phyloP scores from a whole-genome alignment of 306 rosid genomes.

The Senna siamea region DNA sequence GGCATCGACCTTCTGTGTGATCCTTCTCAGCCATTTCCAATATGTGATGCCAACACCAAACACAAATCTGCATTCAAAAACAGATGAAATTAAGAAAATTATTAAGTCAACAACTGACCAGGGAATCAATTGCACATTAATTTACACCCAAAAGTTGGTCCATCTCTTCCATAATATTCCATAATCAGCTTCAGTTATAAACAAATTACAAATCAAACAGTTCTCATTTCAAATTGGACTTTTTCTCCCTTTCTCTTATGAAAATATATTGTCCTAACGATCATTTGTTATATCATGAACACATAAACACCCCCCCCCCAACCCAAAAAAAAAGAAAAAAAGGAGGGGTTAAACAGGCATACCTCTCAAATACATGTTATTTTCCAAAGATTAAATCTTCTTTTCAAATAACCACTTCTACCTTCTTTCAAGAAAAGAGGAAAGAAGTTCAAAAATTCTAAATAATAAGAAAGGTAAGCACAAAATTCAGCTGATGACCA shows the following conservation, averaged over 20 bases:
- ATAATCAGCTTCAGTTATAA: background rate
- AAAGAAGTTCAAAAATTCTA: too few species aligned
- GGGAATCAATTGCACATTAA: background rate
- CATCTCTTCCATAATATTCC: background rate
- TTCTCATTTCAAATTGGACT: background rate
- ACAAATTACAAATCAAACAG: background rate
- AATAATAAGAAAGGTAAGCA: too few species aligned
- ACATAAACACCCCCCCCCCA: background rate
- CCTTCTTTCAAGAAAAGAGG: too few species aligned
- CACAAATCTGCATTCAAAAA: conserved; percentile 74
- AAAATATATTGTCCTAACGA: background rate
- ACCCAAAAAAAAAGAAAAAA: background rate
- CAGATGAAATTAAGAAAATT: conserved; percentile 33
- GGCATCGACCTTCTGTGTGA: conserved; percentile 90
- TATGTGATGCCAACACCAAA: conserved; percentile 99
- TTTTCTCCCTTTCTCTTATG: background rate
- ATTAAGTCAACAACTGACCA: background rate
- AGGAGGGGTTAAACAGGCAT: too few species aligned
- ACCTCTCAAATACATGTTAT: too few species aligned
- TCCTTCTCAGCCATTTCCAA: conserved; percentile 97
- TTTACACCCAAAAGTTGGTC: background rate
- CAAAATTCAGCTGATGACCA: too few species aligned
- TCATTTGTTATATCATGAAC: background rate
- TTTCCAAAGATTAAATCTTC: too few species aligned
- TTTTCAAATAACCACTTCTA: too few species aligned